A percentile compares a stretch with the other conserved stretches of the same genome.
phyloP scores from a whole-genome alignment of 2,329 filamentous ascomycete species.

The Calonectria fujianensis region DNA sequence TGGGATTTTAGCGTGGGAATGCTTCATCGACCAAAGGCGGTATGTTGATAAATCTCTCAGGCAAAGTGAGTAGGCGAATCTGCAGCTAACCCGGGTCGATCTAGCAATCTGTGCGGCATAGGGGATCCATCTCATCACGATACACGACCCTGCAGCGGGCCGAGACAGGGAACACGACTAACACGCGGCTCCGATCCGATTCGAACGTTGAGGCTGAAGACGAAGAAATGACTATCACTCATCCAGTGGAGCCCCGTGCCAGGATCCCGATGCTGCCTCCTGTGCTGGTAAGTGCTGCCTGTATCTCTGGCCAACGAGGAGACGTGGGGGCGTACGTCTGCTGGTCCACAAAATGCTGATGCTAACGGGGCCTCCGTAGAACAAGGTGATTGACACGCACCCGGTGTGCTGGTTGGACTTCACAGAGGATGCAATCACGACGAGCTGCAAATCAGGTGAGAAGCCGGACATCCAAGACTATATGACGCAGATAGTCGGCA shows the following conservation, averaged over 20 bases:
- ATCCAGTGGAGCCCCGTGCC: constrained; percentile 89
- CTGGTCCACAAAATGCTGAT: constrained; percentile 44
- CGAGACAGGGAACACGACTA: constrained; percentile 77
- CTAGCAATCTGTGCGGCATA: constrained; percentile 61
- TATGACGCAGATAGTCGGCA: constrained; percentile 2
- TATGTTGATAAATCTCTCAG: constrained; percentile 66
- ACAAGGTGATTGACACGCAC: constrained; percentile 89
- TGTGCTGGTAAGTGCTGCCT: constrained; percentile 80
- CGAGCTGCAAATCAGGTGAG: constrained; percentile 92
- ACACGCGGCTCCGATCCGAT: constrained; percentile 79
- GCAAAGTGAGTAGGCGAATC: constrained; percentile 15
- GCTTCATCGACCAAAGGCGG: constrained; percentile 91
- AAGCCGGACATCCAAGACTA: constrained; percentile 44
- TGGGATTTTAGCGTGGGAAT: constrained; percentile 99
- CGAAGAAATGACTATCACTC: constrained; percentile 78
- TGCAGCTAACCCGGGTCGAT: constrained; percentile 42
- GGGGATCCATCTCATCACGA: constrained; percentile 72
- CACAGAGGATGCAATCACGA: constrained; percentile 93
- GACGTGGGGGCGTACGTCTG: constrained; percentile 27
- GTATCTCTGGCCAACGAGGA: constrained; percentile 10
- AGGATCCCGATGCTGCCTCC: constrained; percentile 91
- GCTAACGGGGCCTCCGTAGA: constrained; percentile 65
- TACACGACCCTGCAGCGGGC: constrained; percentile 70
- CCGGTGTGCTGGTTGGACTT: constrained; percentile 95
- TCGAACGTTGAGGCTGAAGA: constrained; percentile 77